Percentiles rank a stretch among this genome's conserved stretches.
Evolutionary conservation across 202 grass and related monocot species (phyloP).

Genomic region (Tripidium arundinaceum): DNA sequence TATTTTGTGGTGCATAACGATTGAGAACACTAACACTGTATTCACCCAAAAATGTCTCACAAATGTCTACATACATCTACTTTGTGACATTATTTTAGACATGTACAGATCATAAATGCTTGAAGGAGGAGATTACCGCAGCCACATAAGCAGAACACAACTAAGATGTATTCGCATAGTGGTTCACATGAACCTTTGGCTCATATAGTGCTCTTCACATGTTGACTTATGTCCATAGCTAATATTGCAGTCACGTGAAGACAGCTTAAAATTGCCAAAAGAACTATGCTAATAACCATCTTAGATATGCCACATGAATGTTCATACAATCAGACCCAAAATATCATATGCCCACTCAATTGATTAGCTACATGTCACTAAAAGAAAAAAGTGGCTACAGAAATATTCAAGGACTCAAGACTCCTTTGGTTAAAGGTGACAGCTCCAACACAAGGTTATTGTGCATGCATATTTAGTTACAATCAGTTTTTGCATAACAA

Average conservation of each 20-base stretch:
- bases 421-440: neutral
- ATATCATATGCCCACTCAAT: neutral
- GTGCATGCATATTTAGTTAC: neutral
- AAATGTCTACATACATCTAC: neutral
- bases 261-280: conserved; percentile 8
- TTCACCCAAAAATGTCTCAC: neutral
- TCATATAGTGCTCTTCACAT: neutral
- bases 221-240: neutral
- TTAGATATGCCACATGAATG: neutral
- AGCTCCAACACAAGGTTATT: neutral
- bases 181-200: neutral
- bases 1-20: neutral
- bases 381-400: conserved; percentile 6
- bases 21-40: neutral
- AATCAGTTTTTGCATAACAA: neutral
- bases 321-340: neutral
- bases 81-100: neutral
- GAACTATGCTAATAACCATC: neutral
- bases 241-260: neutral
- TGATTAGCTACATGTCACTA: conserved; percentile 1
- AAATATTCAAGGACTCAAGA: neutral
- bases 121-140: neutral
- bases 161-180: neutral
- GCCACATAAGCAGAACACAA: conserved; percentile 3
- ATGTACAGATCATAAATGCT: neutral